Conservation (phyloP, 371 early-diverging fungal genomes). For the Syncephalastrum sp. region DNA sequence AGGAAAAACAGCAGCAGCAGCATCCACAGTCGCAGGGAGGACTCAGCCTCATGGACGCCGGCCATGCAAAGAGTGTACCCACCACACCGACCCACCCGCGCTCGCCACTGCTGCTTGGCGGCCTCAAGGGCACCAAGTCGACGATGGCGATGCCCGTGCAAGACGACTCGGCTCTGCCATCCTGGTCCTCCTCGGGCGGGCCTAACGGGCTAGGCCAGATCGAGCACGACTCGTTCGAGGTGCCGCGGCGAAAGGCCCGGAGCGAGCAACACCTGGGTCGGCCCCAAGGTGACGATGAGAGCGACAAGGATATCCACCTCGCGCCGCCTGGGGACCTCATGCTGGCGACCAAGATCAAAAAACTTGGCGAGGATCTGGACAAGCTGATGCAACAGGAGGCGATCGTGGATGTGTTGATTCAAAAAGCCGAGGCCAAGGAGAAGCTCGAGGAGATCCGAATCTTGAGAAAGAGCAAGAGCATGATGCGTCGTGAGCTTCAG, state of each 20-base stretch:
- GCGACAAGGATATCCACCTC: conserved; percentile 44
- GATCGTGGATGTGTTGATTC: conserved; percentile 64
- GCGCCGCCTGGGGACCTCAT: conserved; percentile 74
- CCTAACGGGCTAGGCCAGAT: conserved; percentile 32
- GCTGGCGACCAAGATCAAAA: conserved; percentile 52
- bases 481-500: conserved; percentile 58
- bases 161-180: conserved; percentile 28
- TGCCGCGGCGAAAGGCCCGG: not conserved
- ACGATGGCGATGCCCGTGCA: conserved; percentile 38
- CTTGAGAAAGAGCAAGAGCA: conserved; percentile 57
- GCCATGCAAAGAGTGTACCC: conserved; percentile 5
- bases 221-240: conserved; percentile 31
- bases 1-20: conserved; percentile 7
- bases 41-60: too few species aligned
- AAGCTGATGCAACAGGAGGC: conserved; percentile 65
- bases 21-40: not conserved
- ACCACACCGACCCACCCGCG: not conserved
- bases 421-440: conserved; percentile 53
- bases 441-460: conserved; percentile 57
- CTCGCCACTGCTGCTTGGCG: conserved; percentile 19
- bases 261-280: not conserved
- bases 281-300: conserved; percentile 4
- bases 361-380: conserved; percentile 54
- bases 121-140: conserved; percentile 27
- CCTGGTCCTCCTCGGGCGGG: conserved; percentile 40